Evolutionary conservation across 2,329 filamentous ascomycete genomes (phyloP).

Genomic region (Chalaropsis ovoidea): DNA sequence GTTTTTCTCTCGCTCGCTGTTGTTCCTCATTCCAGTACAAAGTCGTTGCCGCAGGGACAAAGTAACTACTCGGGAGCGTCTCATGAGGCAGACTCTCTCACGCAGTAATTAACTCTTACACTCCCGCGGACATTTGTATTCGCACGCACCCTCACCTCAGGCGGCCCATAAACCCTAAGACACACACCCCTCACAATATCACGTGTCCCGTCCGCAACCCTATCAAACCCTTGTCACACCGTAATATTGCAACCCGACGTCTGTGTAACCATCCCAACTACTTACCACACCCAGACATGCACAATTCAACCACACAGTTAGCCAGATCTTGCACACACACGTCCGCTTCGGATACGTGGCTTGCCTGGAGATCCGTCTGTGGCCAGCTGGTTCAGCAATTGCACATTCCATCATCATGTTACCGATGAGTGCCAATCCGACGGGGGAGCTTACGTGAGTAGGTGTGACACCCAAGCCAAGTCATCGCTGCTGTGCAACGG

Average conservation of each 20-base stretch:
- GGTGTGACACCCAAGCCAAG: neutral
- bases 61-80: neutral
- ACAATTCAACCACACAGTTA: too few relatives aligned
- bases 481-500: neutral
- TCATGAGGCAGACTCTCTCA: neutral
- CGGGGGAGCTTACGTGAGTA: neutral
- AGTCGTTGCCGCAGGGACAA: constrained; percentile 2
- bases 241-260: neutral
- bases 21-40: neutral
- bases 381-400: neutral
- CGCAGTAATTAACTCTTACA: too few relatives aligned
- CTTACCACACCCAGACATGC: too few relatives aligned
- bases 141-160: too few relatives aligned
- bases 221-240: neutral
- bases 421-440: neutral
- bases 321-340: neutral
- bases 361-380: neutral
- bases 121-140: too few relatives aligned
- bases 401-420: neutral
- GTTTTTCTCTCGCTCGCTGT: neutral
- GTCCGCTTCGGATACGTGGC: neutral
- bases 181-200: neutral
- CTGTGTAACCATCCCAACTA: neutral
- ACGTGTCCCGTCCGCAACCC: neutral
- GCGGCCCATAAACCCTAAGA: neutral